Percentiles rank a stretch among this genome's conserved stretches.
Conservation (phyloP, 805 yeast genomes). For the Kuraishia piskuri region DNA sequence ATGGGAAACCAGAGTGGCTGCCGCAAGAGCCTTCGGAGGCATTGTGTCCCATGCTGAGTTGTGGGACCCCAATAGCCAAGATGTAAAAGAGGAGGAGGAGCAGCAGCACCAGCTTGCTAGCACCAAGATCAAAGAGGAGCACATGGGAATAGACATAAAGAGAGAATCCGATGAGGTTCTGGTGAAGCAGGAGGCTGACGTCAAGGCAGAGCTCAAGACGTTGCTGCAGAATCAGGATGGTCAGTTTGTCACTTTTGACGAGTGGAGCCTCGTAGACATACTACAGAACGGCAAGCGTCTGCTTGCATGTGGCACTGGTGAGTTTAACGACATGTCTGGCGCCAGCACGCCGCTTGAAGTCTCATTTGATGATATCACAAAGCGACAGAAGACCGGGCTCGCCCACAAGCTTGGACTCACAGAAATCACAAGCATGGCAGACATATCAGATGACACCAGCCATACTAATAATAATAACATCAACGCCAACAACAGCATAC, state of each 20-base stretch:
- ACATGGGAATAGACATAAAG: conserved; percentile 9
- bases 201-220: conserved; percentile 19
- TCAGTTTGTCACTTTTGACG: conserved; percentile 36
- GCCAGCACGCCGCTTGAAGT: conserved; percentile 1
- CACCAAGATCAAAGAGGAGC: conserved; percentile 7
- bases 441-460: neutral
- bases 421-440: conserved; percentile 5
- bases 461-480: too few species aligned
- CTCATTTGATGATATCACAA: conserved; percentile 5
- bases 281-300: conserved; percentile 44
- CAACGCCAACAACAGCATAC: neutral
- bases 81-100: conserved; percentile 12
- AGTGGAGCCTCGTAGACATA: conserved; percentile 41
- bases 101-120: neutral
- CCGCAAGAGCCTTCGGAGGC: conserved; percentile 93
- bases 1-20: conserved; percentile 96
- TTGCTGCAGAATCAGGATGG: conserved; percentile 36
- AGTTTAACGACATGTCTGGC: conserved; percentile 13
- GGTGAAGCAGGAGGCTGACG: conserved; percentile 15
- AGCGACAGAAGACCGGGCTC: conserved; percentile 19
- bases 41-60: conserved; percentile 67
- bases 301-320: conserved; percentile 54
- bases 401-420: conserved; percentile 21
- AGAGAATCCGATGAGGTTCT: conserved; percentile 5
- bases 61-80: conserved; percentile 73